A percentile compares a stretch with the other conserved stretches of the same genome.
Conservation (phyloP, 192 early-diverging fungal genomes). For the Coemansia sp. region DNA sequence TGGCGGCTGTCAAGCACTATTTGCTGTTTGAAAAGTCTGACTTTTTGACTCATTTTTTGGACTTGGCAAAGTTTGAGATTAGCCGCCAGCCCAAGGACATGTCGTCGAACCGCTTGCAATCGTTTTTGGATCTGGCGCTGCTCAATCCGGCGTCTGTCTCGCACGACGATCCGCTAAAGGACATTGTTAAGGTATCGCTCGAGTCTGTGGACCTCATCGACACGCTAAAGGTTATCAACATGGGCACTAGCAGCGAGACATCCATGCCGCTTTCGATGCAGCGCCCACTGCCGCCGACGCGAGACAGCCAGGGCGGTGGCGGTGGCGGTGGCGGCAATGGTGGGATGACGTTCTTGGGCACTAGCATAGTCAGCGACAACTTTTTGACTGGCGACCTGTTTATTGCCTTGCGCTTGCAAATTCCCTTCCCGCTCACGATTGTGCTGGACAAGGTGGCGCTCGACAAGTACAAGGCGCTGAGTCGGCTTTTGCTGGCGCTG, state of each 20-base stretch:
- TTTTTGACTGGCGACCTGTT: slow-evolving; percentile 71
- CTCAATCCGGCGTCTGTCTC: slow-evolving; percentile 85
- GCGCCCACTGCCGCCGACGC: not conserved
- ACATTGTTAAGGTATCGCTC: slow-evolving; percentile 83
- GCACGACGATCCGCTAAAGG: slow-evolving; percentile 81
- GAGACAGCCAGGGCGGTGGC: not conserved
- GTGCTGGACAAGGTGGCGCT: slow-evolving; percentile 84
- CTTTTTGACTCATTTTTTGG: slow-evolving; percentile 93
- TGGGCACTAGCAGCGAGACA: not conserved
- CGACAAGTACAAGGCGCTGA: slow-evolving; percentile 90
- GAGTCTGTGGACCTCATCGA: slow-evolving; percentile 69
- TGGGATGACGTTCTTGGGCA: slow-evolving; percentile 18
- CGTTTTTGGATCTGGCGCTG: slow-evolving; percentile 85
- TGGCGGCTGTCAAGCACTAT: slow-evolving; percentile 91
- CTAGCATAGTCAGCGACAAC: slow-evolving; percentile 26
- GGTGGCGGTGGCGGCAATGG: not conserved
- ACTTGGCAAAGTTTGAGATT: slow-evolving; percentile 71
- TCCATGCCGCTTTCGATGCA: slow-evolving; percentile 5
- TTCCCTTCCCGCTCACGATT: slow-evolving; percentile 87
- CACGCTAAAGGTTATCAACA: slow-evolving; percentile 26
- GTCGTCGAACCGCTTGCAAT: slow-evolving; percentile 72
- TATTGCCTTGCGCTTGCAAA: slow-evolving; percentile 79
- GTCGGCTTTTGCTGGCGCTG: slow-evolving; percentile 85
- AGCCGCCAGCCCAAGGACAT: slow-evolving; percentile 57
- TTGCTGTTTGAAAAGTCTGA: slow-evolving; percentile 94